phyloP scores from a whole-genome alignment of 1,284 basidiomycete genomes.

The Cryptococcus wingfieldii region DNA sequence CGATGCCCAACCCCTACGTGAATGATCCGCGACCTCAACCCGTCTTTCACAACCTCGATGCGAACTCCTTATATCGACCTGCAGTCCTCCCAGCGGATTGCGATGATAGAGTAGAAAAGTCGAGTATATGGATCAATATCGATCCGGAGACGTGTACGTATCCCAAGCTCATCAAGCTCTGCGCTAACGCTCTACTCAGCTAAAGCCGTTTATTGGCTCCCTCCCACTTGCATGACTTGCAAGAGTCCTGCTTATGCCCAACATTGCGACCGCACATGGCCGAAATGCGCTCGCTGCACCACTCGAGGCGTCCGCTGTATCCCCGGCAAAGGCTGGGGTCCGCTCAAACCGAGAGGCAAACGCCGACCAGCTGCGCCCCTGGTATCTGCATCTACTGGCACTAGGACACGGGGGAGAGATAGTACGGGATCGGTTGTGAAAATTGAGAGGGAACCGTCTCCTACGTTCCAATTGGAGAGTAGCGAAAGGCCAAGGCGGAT shows the following conservation, averaged over 20 bases:
- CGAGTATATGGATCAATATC: conserved; percentile 36
- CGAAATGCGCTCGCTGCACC: conserved; percentile 28
- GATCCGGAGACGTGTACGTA: conserved; percentile 23
- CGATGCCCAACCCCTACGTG: conserved; percentile 56
- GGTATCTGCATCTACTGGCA: no score
- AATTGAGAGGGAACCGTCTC: no score
- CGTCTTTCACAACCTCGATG: conserved; percentile 15
- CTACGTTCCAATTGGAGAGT: no score
- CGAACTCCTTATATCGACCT: conserved; percentile 30
- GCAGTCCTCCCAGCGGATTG: conserved; percentile 29
- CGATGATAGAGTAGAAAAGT: conserved; percentile 26
- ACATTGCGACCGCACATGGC: conserved; percentile 32
- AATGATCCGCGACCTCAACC: conserved; percentile 20
- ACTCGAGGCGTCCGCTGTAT: conserved; percentile 16
- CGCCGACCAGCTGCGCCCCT: no score
- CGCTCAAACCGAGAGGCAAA: no score
- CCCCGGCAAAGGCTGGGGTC: conserved; percentile 17
- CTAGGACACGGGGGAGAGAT: no score
- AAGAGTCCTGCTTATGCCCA: conserved; percentile 16
- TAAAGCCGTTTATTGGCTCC: conserved; percentile 33
- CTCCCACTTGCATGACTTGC: conserved; percentile 30
- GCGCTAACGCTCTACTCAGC: conserved; percentile 10
- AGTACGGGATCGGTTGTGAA: no score
- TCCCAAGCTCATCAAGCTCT: not conserved
- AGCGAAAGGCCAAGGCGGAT: no score